Base-by-base conservation (phyloP, 306 rosid genomes). In the Lathyrus oleraceus region DNA sequence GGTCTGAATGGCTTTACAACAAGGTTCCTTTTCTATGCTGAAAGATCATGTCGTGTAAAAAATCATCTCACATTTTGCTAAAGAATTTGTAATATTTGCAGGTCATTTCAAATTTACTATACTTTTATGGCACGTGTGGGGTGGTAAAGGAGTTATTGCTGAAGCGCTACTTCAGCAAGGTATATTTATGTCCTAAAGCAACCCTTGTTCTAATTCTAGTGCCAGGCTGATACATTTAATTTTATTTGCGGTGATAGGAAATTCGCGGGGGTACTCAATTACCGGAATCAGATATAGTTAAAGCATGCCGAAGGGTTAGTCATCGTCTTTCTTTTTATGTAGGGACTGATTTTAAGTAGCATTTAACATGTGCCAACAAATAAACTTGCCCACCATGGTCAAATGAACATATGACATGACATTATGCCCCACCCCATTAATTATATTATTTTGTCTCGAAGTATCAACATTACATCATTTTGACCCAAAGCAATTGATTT, bases 101-200 rank as follows among this genome's bases (percentile, higher is more conserved):
- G 99, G 92, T 88, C 69, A 76, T 89, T 86, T 83, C 91, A 28
- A 87, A 94, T 81, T 85, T 94, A 60, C 87, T 94, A 9, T 91
- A 94, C 82, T 91, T 82, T 27, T 94, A 90, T 77, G 99, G 96
- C 77, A 94, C 89, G 95, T 91, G 99, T 72, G 96, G 97, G 19
- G 71, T 91, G 74, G 97, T 85, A 38, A 94, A 89, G 83, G 99
- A 94, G 69, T 66, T 91, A 43, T 78, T 94, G 86, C 85, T 91
- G 65, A 89, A 86, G 69, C 91, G 99, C 40, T 91, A 94, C 84
- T 94, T 91, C 78, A 91, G 99, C 82, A 91, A 87, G 99, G 99
- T 91, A 71, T 65, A 73, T 70, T 38, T 23, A 17, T 64, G 54
- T 77, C 77, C 54, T 38, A 70, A 69, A 58, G 60, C 38, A 72